phyloP scores from a whole-genome alignment of 1,284 basidiomycete species.

The Ustilago vetiveriae region DNA sequence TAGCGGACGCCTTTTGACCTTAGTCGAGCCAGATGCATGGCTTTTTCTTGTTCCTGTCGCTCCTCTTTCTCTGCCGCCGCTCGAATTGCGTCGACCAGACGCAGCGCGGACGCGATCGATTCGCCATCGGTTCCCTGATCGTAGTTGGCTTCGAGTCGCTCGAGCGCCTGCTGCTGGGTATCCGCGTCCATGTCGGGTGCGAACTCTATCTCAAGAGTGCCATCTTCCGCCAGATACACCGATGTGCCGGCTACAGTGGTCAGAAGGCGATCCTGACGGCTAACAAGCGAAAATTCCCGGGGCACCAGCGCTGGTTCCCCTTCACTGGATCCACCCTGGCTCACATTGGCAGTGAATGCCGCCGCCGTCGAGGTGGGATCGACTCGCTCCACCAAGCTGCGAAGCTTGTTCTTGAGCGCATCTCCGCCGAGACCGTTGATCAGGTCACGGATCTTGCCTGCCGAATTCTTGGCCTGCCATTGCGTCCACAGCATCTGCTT shows the following conservation, averaged over 20 bases:
- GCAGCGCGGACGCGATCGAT: constrained; percentile 10
- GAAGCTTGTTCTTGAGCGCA: constrained; percentile 34
- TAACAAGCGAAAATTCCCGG: too few species aligned
- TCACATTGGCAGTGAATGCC: too few species aligned
- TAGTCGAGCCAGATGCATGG: constrained; percentile 17
- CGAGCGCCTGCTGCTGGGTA: constrained; percentile 15
- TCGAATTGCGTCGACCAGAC: constrained; percentile 10
- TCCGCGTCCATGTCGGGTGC: constrained; percentile 10
- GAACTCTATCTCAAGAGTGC: constrained; percentile 28
- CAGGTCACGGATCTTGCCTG: constrained; percentile 28
- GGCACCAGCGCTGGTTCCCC: too few species aligned
- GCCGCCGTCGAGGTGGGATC: constrained; percentile 4
- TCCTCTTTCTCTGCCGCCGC: constrained; percentile 10
- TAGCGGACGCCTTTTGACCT: constrained; percentile 34
- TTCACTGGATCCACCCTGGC: too few species aligned
- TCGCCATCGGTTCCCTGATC: constrained; percentile 1
- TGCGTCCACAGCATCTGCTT: constrained; percentile 49
- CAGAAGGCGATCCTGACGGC: not conserved
- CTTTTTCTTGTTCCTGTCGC: constrained; percentile 7
- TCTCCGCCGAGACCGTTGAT: constrained; percentile 37
- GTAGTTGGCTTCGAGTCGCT: constrained; percentile 18
- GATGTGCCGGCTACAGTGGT: constrained; percentile 25
- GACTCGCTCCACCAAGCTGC: constrained; percentile 23
- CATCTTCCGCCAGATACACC: constrained; percentile 15
- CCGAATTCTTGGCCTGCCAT: constrained; percentile 40